Evolutionary conservation across 768 basidiomycete genomes (phyloP).

Genomic region (Collybiopsis luxurians): DNA sequence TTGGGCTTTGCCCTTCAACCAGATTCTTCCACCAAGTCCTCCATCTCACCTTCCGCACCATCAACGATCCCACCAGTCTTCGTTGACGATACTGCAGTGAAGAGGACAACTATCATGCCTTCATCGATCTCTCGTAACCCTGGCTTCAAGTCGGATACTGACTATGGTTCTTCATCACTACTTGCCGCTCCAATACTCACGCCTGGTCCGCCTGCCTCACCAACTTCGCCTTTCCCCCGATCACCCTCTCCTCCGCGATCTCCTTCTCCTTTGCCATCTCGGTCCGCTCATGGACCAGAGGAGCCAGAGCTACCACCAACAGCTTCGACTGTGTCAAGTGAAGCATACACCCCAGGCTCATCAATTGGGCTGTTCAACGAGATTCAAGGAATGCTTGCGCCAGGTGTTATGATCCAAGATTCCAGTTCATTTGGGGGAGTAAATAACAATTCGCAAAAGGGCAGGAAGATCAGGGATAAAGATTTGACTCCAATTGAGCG

Average conservation of each 20-base stretch:
- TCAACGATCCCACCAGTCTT: constrained; percentile 26
- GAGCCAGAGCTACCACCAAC: background rate
- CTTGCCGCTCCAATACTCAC: constrained; percentile 1
- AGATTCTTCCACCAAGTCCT: background rate
- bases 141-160: background rate
- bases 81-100: constrained; percentile 14
- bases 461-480: constrained; percentile 11
- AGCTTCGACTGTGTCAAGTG: background rate
- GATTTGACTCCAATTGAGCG: constrained; percentile 17
- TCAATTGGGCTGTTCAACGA: background rate
- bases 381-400: constrained; percentile 5
- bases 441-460: background rate
- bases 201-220: constrained; percentile 1
- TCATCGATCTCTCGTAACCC: constrained; percentile 6
- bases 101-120: background rate
- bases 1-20: background rate
- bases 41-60: background rate
- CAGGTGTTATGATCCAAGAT: constrained; percentile 1
- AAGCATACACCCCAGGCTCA: background rate
- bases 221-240: constrained; percentile 4
- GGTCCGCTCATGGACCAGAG: background rate
- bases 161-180: background rate
- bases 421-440: constrained; percentile 32
- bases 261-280: background rate
- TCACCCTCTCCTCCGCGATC: background rate